A percentile compares a stretch with the other conserved stretches of the same genome.
Evolutionary conservation across 805 yeast genomes (phyloP).

Genomic region (Kuraishia hungarica): DNA sequence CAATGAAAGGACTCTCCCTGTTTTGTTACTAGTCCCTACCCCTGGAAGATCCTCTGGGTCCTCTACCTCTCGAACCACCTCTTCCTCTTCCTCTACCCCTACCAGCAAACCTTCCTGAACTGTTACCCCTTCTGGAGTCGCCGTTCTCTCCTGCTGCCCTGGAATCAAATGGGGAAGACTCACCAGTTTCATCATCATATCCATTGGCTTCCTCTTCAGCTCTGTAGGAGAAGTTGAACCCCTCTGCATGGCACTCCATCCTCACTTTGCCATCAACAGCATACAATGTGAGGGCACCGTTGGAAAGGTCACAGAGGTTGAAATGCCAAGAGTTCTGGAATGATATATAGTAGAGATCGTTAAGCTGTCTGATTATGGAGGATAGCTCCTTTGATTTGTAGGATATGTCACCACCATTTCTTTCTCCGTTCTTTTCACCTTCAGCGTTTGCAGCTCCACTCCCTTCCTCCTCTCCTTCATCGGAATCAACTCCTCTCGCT

Average conservation of each 20-base stretch:
- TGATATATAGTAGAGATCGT: slow-evolving; percentile 54
- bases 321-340: slow-evolving; percentile 75
- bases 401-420: slow-evolving; percentile 31
- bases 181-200: slow-evolving; percentile 2
- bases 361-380: slow-evolving; percentile 37
- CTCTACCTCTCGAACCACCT: slow-evolving; percentile 11
- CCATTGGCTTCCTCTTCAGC: slow-evolving; percentile 3
- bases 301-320: slow-evolving; percentile 53
- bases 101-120: neutral
- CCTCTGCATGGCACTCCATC: slow-evolving; percentile 45
- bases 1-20: neutral
- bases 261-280: slow-evolving; percentile 38
- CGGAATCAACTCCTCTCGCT: slow-evolving; percentile 2
- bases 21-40: neutral
- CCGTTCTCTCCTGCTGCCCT: neutral
- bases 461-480: neutral
- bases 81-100: slow-evolving; percentile 6
- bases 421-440: slow-evolving; percentile 21
- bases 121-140: neutral
- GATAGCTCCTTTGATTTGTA: slow-evolving; percentile 30
- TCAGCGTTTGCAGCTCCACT: slow-evolving; percentile 9
- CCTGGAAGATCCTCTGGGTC: neutral
- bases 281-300: slow-evolving; percentile 39
- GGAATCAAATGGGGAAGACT: neutral
- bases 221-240: slow-evolving; percentile 56